These are phyloP conservation scores for Clonostachys sp. DNA, from an alignment of 2,329 filamentous ascomycete species.

Conservation along the genomic window DNA sequence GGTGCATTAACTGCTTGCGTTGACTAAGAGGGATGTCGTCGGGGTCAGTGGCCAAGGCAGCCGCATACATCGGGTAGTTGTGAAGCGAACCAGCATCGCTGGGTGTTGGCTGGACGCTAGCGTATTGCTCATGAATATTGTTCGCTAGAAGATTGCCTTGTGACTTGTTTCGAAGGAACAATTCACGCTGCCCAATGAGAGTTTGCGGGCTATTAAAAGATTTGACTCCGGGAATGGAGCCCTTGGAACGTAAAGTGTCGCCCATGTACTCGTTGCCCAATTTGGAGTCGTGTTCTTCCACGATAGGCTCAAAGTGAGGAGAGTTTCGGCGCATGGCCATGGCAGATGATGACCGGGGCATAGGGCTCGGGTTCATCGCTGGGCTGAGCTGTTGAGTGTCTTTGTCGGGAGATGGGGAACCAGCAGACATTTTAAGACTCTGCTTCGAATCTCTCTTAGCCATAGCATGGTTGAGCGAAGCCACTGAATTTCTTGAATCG, in stretches of 20 bases:
- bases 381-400: neutral
- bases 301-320: slow-evolving; percentile 31
- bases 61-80: slow-evolving; percentile 24
- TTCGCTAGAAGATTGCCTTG: slow-evolving; percentile 28
- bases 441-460: neutral
- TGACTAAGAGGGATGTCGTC: slow-evolving; percentile 72
- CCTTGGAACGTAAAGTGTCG: neutral
- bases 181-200: slow-evolving; percentile 50
- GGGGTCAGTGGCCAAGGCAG: slow-evolving; percentile 32
- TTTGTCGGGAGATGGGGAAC: neutral
- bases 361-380: neutral
- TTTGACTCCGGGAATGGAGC: slow-evolving; percentile 34
- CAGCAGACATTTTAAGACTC: neutral
- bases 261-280: slow-evolving; percentile 9
- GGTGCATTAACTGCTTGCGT: slow-evolving; percentile 54
- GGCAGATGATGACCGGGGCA: slow-evolving; percentile 10
- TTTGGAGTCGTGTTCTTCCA: slow-evolving; percentile 29
- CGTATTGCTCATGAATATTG: slow-evolving; percentile 3
- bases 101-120: slow-evolving; percentile 18
- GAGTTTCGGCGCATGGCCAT: slow-evolving; percentile 15
- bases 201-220: slow-evolving; percentile 50
- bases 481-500: slow-evolving; percentile 15
- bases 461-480: neutral
- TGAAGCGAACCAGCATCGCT: slow-evolving; percentile 37
- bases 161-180: slow-evolving; percentile 47